Base-by-base conservation (phyloP, 345 rosid species). In the Camelina hispida region DNA sequence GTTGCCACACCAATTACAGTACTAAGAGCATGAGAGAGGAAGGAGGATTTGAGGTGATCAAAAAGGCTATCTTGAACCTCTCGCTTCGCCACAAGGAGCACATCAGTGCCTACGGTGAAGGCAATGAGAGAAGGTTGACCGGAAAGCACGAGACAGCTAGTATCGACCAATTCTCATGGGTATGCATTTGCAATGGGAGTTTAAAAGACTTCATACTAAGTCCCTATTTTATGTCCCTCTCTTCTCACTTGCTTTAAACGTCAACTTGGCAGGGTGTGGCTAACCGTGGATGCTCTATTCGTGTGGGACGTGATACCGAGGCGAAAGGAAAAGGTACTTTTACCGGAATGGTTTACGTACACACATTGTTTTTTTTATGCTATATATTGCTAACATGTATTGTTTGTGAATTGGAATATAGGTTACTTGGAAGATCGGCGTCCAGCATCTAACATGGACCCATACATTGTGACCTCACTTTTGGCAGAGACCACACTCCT, bases 271-370 rank as follows among this genome's bases (percentile, higher is more conserved):
- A 95, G 97, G 97, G 99, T 1, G 93, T 92, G 72, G 99, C 99
- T 57, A 95, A 91, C 80, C 97, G 97, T 73, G 99, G 99, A 75
- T 88, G 96, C 82, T 95, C 97, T 2, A 87, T 95, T 73, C 88
- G 99, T 30, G 97, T 95, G 82, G 99, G 99, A 4, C 97, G 97
- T 76, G 99, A 89, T 40, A 95, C 99, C 14, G 99, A 95, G 86
- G 79, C 85, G 82, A 59, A 84, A 50, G 93, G 97, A 74, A 95
- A 95, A 91, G 97, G 97, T 94, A 85, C 5, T 59, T 9, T 23
- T 66, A 42, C 47, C 0, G 2, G 9, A 40, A 15, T 55, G 28
- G 56, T 64, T 28, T 28, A 28, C 30, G 30, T 20, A 10, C 77
- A 52, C 22, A 72, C 6, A 7, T 4, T 28, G 9, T 34, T 1